Conservation (phyloP, 1,284 basidiomycete genomes). For the Rhodotorula mucilaginosa region DNA sequence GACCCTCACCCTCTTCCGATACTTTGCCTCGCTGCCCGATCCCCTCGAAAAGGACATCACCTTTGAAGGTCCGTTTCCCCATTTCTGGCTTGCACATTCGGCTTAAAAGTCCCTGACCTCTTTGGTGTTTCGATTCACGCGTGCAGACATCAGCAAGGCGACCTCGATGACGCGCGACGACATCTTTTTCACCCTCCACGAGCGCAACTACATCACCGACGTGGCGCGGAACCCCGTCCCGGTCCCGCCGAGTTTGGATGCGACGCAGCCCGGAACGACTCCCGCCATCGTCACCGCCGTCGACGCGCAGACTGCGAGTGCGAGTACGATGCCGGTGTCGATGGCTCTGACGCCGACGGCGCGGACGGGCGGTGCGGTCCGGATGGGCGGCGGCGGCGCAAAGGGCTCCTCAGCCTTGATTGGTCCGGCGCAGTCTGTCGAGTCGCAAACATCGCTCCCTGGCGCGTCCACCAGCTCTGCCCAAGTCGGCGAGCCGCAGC, state of each 20-base stretch:
- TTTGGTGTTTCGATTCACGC: fast-evolving
- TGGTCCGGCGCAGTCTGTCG: neutral
- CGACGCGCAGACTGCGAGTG: neutral
- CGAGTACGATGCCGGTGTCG: no score
- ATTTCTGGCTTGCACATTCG: neutral
- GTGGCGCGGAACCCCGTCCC: conserved; percentile 34
- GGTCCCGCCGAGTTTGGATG: conserved; percentile 31
- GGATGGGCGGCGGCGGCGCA: no score
- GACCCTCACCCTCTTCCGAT: conserved; percentile 77
- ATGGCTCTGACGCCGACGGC: neutral
- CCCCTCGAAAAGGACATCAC: neutral
- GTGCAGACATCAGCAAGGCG: conserved; percentile 72
- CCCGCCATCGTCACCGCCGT: neutral
- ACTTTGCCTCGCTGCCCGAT: conserved; percentile 13
- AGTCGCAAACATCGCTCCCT: neutral
- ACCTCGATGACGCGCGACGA: conserved; percentile 93
- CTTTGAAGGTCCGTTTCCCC: conserved; percentile 19
- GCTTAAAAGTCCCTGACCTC: neutral
- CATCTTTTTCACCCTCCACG: conserved; percentile 71
- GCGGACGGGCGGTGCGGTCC: neutral
- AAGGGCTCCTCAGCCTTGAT: no score
- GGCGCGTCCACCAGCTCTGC: neutral
- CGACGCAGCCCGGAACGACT: neutral
- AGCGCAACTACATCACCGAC: conserved; percentile 72
- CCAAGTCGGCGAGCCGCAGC: neutral